phyloP scores from a whole-genome alignment of 805 yeast species.

The Ogataea pini region DNA sequence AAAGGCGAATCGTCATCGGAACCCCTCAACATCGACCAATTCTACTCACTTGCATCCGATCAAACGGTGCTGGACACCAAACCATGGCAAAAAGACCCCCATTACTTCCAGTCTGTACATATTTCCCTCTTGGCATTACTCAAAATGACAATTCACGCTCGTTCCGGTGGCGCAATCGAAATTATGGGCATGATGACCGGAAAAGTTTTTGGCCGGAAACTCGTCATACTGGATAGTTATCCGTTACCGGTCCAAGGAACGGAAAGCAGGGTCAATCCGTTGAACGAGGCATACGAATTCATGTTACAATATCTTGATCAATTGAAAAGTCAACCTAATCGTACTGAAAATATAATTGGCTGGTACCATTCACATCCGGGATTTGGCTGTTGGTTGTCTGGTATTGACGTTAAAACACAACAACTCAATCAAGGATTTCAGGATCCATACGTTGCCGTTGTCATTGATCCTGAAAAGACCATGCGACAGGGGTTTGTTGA shows the following conservation, averaged over 20 bases:
- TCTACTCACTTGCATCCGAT: constrained; percentile 21
- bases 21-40: background rate
- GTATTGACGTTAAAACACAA: constrained; percentile 92
- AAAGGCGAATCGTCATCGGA: no score
- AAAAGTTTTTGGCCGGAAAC: constrained; percentile 51
- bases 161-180: constrained; percentile 83
- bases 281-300: constrained; percentile 89
- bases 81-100: constrained; percentile 61
- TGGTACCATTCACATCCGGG: constrained; percentile 99
- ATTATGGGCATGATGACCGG: constrained; percentile 97
- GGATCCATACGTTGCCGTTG: constrained; percentile 89
- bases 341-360: constrained; percentile 80
- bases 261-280: constrained; percentile 93
- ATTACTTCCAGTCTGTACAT: constrained; percentile 60
- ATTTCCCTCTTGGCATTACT: constrained; percentile 70
- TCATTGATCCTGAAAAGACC: constrained; percentile 80
- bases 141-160: constrained; percentile 79
- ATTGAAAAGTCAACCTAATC: constrained; percentile 45
- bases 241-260: constrained; percentile 94
- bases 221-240: constrained; percentile 78
- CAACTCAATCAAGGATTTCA: constrained; percentile 80
- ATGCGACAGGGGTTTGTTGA: constrained; percentile 64
- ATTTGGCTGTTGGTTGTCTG: constrained; percentile 94
- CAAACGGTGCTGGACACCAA: constrained; percentile 25
- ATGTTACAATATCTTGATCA: constrained; percentile 81